Conservation (phyloP, 441 rosid species). For the Brassica hybrid region DNA sequence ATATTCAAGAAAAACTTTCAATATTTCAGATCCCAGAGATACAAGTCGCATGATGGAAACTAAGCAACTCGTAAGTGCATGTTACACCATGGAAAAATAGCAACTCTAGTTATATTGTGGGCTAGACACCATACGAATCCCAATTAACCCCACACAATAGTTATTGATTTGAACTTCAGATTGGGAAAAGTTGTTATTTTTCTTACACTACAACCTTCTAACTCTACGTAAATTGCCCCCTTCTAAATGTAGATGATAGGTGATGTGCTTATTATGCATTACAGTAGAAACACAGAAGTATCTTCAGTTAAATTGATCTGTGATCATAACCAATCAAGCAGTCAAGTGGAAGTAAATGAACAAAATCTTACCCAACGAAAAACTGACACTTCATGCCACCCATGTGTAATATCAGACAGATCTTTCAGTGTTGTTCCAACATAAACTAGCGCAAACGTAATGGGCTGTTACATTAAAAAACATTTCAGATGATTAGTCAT, state of each 20-base stretch:
- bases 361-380: conserved; percentile 70
- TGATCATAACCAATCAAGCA: conserved; percentile 5
- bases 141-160: not conserved
- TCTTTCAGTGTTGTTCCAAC: conserved; percentile 91
- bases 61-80: not conserved
- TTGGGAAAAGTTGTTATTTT: not conserved
- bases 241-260: not conserved
- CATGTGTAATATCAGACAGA: conserved; percentile 84
- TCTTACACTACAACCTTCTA: conserved; percentile 6
- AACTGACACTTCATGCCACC: conserved; percentile 85
- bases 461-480: conserved; percentile 60
- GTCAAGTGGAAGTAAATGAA: conserved; percentile 11
- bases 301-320: not conserved
- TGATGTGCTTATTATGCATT: not conserved
- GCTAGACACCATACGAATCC: not conserved
- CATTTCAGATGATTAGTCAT: conserved; percentile 22
- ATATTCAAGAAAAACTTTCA: not conserved
- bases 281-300: conserved; percentile 9
- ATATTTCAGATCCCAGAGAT: not conserved
- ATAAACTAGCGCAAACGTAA: conserved; percentile 83
- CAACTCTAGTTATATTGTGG: not conserved
- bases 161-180: not conserved
- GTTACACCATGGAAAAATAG: not conserved
- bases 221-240: not conserved
- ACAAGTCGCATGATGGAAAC: not conserved